phyloP scores from a whole-genome alignment of 495 filamentous ascomycete species.

The Aeminium ludgeri region DNA sequence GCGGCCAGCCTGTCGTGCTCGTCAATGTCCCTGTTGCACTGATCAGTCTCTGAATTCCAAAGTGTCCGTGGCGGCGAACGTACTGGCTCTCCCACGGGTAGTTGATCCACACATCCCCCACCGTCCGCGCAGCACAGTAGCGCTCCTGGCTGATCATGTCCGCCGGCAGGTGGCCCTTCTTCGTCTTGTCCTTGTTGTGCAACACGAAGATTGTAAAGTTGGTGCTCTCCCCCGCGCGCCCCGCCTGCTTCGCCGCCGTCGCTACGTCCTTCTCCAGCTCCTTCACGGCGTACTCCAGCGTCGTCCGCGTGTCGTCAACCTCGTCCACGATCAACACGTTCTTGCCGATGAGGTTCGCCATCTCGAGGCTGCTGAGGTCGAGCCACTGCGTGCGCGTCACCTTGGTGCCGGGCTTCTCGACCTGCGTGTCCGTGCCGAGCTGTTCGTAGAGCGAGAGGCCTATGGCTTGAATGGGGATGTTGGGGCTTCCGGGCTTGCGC shows the following conservation, averaged over 20 bases:
- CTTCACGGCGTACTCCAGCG: slow-evolving; percentile 86
- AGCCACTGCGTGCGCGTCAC: slow-evolving; percentile 98
- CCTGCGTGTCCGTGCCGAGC: slow-evolving; percentile 37
- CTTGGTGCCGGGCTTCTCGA: slow-evolving; percentile 72
- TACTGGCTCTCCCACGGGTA: slow-evolving; percentile 97
- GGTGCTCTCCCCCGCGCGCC: slow-evolving; percentile 46
- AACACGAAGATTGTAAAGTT: slow-evolving; percentile 87
- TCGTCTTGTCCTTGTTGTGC: slow-evolving; percentile 79
- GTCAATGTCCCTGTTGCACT: slow-evolving; percentile 55
- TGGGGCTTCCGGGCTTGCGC: slow-evolving; percentile 68
- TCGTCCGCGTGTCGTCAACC: slow-evolving; percentile 95
- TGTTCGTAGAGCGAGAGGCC: slow-evolving; percentile 92
- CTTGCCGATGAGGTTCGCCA: slow-evolving; percentile 87
- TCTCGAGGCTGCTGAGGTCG: slow-evolving; percentile 73
- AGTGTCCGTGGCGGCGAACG: slow-evolving; percentile 15
- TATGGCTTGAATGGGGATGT: slow-evolving; percentile 99
- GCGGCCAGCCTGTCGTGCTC: slow-evolving; percentile 64
- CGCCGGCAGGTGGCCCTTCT: slow-evolving; percentile 75
- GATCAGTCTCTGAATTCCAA: neutral
- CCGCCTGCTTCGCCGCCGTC: slow-evolving; percentile 52
- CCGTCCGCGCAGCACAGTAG: slow-evolving; percentile 77
- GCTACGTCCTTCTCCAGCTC: slow-evolving; percentile 97
- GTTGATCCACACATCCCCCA: slow-evolving; percentile 89
- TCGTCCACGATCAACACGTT: slow-evolving; percentile 97
- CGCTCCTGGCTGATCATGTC: slow-evolving; percentile 57